These are phyloP conservation scores for Alternaria novae-zelandiae DNA, from an alignment of 2,329 filamentous ascomycete species.

Conservation along the genomic window DNA sequence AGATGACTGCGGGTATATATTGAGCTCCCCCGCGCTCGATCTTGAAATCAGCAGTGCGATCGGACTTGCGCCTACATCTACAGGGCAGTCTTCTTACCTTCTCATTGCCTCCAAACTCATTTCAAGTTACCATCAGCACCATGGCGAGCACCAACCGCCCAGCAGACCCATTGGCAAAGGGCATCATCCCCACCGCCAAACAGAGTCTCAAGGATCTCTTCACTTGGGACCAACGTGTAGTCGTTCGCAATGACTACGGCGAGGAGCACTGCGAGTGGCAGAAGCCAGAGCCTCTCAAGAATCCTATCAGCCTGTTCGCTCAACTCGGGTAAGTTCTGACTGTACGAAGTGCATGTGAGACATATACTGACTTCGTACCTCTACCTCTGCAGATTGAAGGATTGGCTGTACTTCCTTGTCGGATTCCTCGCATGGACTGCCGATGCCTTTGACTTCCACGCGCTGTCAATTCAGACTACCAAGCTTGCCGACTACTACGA, in stretches of 20 bases:
- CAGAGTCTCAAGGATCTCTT: constrained; percentile 71
- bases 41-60: constrained; percentile 16
- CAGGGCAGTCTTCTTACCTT: constrained; percentile 3
- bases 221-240: constrained; percentile 75
- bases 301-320: constrained; percentile 72
- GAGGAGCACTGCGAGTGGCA: constrained; percentile 73
- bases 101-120: constrained; percentile 8
- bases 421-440: constrained; percentile 79
- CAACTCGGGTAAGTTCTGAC: constrained; percentile 57
- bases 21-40: constrained; percentile 12
- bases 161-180: constrained; percentile 72
- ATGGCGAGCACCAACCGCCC: constrained; percentile 53
- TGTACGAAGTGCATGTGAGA: not conserved
- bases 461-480: constrained; percentile 77
- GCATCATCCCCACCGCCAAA: constrained; percentile 68
- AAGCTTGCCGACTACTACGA: constrained; percentile 69
- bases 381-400: not conserved
- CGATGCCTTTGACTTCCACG: constrained; percentile 85
- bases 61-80: constrained; percentile 23
- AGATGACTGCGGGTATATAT: constrained; percentile 25
- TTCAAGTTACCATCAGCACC: constrained; percentile 12
- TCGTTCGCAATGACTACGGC: constrained; percentile 68
- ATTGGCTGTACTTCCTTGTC: constrained; percentile 77
- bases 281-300: constrained; percentile 67
- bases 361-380: not conserved